Conservation (phyloP, 768 basidiomycete species). For the Strobilomyces confusus region DNA sequence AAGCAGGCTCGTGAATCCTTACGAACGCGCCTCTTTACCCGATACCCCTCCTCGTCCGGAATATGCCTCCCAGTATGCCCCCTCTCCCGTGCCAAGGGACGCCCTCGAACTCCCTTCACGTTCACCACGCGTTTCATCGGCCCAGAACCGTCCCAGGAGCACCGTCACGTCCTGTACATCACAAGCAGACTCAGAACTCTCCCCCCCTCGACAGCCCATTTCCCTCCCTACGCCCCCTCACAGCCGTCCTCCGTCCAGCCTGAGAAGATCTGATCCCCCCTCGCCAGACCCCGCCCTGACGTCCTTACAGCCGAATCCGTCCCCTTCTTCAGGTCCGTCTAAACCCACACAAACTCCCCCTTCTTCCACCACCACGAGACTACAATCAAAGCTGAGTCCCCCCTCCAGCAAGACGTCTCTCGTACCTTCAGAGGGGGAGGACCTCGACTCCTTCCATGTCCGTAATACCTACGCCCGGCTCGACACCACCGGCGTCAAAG, state of each 20-base stretch:
- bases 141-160: constrained; percentile 20
- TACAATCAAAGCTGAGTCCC: constrained; percentile 29
- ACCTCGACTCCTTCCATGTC: constrained; percentile 78
- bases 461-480: constrained; percentile 86
- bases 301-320: constrained; percentile 16
- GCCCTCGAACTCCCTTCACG: constrained; percentile 26
- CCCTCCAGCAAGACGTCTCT: constrained; percentile 56
- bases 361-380: constrained; percentile 23
- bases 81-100: constrained; percentile 12
- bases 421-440: constrained; percentile 74
- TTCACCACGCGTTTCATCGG: constrained; percentile 20
- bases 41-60: constrained; percentile 23
- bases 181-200: constrained; percentile 17
- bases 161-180: constrained; percentile 28
- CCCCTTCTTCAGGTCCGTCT: constrained; percentile 18
- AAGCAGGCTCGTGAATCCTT: constrained; percentile 19
- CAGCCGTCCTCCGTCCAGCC: constrained; percentile 27
- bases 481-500: constrained; percentile 86
- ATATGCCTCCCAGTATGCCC: constrained; percentile 16
- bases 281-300: constrained; percentile 16
- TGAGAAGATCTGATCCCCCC: constrained; percentile 25
- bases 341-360: constrained; percentile 38
- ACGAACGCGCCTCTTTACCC: constrained; percentile 21
- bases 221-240: constrained; percentile 27
- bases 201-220: constrained; percentile 12